phyloP scores from a whole-genome alignment of 768 basidiomycete species.

The Gloeopeniophorella convolvens region DNA sequence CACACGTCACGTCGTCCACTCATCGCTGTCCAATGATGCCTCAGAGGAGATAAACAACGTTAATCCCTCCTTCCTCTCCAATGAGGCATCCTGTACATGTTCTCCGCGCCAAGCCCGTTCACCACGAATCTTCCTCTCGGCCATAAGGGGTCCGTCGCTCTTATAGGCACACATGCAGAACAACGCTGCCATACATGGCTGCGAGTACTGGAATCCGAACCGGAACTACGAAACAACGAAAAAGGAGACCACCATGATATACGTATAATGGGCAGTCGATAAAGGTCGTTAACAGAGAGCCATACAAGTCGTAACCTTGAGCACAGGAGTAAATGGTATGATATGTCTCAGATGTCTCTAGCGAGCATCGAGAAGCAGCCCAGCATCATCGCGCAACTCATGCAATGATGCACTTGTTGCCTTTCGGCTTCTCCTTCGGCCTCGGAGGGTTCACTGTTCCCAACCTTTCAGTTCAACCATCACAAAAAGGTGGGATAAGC shows the following conservation, averaged over 20 bases:
- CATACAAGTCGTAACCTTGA: conserved; percentile 60
- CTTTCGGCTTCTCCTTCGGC: conserved; percentile 47
- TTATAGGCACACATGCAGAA: conserved; percentile 17
- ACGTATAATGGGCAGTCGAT: conserved; percentile 24
- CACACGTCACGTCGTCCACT: too few relatives aligned
- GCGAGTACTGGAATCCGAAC: conserved; percentile 9
- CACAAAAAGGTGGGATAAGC: neutral
- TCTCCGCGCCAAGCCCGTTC: too few relatives aligned
- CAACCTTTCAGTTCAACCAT: neutral
- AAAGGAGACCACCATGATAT: conserved; percentile 20
- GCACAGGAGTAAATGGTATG: conserved; percentile 66
- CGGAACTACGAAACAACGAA: conserved; percentile 8
- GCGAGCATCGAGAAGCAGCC: conserved; percentile 23
- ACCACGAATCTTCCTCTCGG: too few relatives aligned
- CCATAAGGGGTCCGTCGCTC: too few relatives aligned
- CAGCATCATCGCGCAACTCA: conserved; percentile 14
- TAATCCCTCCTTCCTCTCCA: too few relatives aligned
- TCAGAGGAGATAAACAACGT: too few relatives aligned
- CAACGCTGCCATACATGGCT: neutral
- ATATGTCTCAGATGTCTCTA: conserved; percentile 35
- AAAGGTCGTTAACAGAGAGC: conserved; percentile 18
- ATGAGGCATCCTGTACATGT: too few relatives aligned
- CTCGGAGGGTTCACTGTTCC: conserved; percentile 77
- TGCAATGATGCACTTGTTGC: conserved; percentile 62
- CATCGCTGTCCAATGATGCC: too few relatives aligned